A percentile compares a stretch with the other conserved stretches of the same genome.
phyloP scores from a whole-genome alignment of 441 rosid genomes.

The Adansonia grandidieri region DNA sequence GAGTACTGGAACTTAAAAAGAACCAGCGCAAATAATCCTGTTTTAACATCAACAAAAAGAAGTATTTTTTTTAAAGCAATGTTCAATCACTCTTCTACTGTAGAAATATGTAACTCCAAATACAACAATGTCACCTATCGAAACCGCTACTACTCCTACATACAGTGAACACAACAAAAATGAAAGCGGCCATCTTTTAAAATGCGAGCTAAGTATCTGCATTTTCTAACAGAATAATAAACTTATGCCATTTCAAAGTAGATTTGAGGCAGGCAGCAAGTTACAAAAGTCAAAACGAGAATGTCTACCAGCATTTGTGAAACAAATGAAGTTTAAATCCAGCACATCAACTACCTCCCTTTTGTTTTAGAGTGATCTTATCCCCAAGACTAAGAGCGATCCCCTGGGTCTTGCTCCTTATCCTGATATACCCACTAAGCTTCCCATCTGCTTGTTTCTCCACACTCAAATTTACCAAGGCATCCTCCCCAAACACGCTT shows the following conservation, averaged over 20 bases:
- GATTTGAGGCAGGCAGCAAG: neutral
- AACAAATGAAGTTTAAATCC: neutral
- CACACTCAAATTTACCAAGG: slow-evolving; percentile 76
- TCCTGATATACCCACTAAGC: slow-evolving; percentile 88
- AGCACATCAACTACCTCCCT: slow-evolving; percentile 56
- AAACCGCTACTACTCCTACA: neutral
- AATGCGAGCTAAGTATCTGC: slow-evolving; percentile 13
- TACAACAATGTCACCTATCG: slow-evolving; percentile 1
- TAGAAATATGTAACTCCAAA: slow-evolving; percentile 20
- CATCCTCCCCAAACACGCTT: slow-evolving; percentile 94
- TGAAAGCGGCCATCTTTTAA: neutral
- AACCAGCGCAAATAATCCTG: neutral
- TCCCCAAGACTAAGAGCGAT: slow-evolving; percentile 96
- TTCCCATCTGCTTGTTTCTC: slow-evolving; percentile 80
- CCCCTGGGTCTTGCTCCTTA: slow-evolving; percentile 95
- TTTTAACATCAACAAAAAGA: neutral
- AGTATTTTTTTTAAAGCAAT: neutral
- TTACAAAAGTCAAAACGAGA: neutral
- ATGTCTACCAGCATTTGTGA: neutral
- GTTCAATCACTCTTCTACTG: slow-evolving; percentile 1
- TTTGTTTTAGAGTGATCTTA: slow-evolving; percentile 89
- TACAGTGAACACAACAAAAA: slow-evolving; percentile 22
- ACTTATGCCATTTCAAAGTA: neutral
- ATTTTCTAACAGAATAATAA: neutral
- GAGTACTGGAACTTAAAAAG: neutral